A percentile compares a stretch with the other conserved stretches of the same genome.
phyloP scores from a whole-genome alignment of 768 basidiomycete genomes.

The Macrocybe gigantea region DNA sequence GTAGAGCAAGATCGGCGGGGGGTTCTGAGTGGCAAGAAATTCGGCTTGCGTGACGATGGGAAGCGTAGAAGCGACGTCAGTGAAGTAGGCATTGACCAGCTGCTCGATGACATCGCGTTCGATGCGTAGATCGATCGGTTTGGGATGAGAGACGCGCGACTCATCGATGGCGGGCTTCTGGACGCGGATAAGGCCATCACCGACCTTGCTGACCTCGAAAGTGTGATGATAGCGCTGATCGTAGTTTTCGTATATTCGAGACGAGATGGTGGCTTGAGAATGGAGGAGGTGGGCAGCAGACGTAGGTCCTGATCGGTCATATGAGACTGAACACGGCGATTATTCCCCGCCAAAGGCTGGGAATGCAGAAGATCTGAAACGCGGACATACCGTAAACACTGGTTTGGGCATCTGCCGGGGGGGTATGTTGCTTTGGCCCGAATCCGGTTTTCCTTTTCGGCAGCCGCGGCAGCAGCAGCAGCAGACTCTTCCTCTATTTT shows the following conservation, averaged over 20 bases:
- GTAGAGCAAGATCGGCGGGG: slow-evolving; percentile 81
- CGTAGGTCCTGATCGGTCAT: slow-evolving; percentile 70
- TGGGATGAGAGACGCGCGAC: slow-evolving; percentile 46
- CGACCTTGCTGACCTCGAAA: slow-evolving; percentile 78
- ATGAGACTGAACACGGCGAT: slow-evolving; percentile 30
- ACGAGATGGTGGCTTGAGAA: slow-evolving; percentile 81
- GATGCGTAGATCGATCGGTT: slow-evolving; percentile 65
- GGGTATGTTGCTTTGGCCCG: slow-evolving; percentile 27
- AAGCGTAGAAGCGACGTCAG: slow-evolving; percentile 80
- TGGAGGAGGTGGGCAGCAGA: slow-evolving; percentile 83
- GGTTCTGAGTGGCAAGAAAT: slow-evolving; percentile 70
- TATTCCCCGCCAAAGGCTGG: slow-evolving; percentile 4
- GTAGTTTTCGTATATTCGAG: slow-evolving; percentile 80
- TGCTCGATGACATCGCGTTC: slow-evolving; percentile 75
- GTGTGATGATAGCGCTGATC: slow-evolving; percentile 85
- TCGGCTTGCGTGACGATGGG: slow-evolving; percentile 87
- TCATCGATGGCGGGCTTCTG: slow-evolving; percentile 59
- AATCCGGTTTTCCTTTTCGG: slow-evolving; percentile 32
- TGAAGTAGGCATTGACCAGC: slow-evolving; percentile 89
- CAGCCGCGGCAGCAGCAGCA: slow-evolving; percentile 2
- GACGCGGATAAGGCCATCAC: slow-evolving; percentile 86
- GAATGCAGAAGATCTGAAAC: slow-evolving; percentile 6
- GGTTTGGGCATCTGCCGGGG: slow-evolving; percentile 38
- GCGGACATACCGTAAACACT: slow-evolving; percentile 53
- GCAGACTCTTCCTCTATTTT: slow-evolving; percentile 67